These are phyloP conservation scores for Apiotrichum gracile DNA, from an alignment of 1,284 basidiomycete genomes.

Conservation along the genomic window DNA sequence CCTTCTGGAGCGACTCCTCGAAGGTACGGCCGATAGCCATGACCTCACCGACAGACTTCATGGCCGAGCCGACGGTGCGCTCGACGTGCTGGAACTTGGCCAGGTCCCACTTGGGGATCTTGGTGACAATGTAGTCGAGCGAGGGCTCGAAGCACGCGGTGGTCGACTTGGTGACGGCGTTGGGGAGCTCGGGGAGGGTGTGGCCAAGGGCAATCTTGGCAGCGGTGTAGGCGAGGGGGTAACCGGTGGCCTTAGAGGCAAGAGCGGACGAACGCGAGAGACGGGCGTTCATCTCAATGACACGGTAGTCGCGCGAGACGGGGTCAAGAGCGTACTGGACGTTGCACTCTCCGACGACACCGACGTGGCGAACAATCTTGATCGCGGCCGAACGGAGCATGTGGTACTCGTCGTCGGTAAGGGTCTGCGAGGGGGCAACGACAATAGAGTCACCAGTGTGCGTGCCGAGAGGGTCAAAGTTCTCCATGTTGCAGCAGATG, in stretches of 20 bases:
- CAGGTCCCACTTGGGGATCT: conserved; percentile 99
- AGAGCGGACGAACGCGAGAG: conserved; percentile 70
- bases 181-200: conserved; percentile 95
- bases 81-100: conserved; percentile 97
- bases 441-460: conserved; percentile 99
- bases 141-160: conserved; percentile 99
- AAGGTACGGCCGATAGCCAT: conserved; percentile 99
- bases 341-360: conserved; percentile 91
- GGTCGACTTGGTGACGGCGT: conserved; percentile 98
- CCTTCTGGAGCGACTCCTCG: conserved; percentile 98
- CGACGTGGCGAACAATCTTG: conserved; percentile 95
- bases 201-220: conserved; percentile 99
- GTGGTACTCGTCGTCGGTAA: conserved; percentile 97
- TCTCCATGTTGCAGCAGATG: conserved; percentile 99
- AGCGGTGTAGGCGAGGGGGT: conserved; percentile 97
- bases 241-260: conserved; percentile 98
- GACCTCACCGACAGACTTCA: conserved; percentile 99
- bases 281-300: conserved; percentile 96
- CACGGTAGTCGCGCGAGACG: conserved; percentile 86
- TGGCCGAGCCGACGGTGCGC: conserved; percentile 89
- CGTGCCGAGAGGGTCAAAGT: conserved; percentile 97
- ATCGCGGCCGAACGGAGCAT: conserved; percentile 97
- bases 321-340: conserved; percentile 97
- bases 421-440: conserved; percentile 94
- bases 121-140: conserved; percentile 98